Conservation (phyloP, 2,329 filamentous ascomycete genomes). For the Ambrosiella xylebori region DNA sequence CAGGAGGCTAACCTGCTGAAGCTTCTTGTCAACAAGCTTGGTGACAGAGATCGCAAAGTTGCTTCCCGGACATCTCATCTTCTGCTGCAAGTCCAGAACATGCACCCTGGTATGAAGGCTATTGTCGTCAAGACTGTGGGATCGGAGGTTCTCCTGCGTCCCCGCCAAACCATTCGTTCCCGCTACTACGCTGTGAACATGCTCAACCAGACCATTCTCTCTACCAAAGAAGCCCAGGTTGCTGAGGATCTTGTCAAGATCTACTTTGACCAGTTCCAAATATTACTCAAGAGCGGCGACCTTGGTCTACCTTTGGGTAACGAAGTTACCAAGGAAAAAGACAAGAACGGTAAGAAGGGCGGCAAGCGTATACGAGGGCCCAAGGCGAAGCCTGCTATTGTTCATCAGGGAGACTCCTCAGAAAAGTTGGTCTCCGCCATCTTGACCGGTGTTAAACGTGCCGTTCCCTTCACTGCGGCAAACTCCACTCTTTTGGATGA, state of each 20-base stretch:
- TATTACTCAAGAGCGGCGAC: slow-evolving; percentile 50
- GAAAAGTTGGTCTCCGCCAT: slow-evolving; percentile 89
- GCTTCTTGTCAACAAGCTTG: slow-evolving; percentile 87
- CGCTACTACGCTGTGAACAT: slow-evolving; percentile 96
- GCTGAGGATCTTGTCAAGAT: slow-evolving; percentile 71
- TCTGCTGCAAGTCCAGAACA: slow-evolving; percentile 73
- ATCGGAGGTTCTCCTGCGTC: slow-evolving; percentile 70
- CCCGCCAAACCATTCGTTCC: slow-evolving; percentile 71
- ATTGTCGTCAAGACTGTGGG: slow-evolving; percentile 75
- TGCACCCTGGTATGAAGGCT: slow-evolving; percentile 85
- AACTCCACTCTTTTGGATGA: slow-evolving; percentile 55
- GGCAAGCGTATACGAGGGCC: slow-evolving; percentile 17
- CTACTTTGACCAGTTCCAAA: slow-evolving; percentile 80
- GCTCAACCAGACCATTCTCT: slow-evolving; percentile 88
- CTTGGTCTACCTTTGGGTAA: slow-evolving; percentile 24
- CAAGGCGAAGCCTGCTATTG: not conserved
- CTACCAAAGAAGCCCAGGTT: slow-evolving; percentile 61
- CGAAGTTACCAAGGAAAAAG: slow-evolving; percentile 19
- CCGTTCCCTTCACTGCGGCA: slow-evolving; percentile 77
- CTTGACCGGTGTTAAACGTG: slow-evolving; percentile 85
- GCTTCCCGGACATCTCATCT: slow-evolving; percentile 85
- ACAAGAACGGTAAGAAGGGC: slow-evolving; percentile 19
- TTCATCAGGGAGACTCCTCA: slow-evolving; percentile 10
- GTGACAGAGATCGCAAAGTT: slow-evolving; percentile 89
- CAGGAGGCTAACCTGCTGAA: slow-evolving; percentile 89